Evolutionary conservation across 306 rosid genomes (phyloP).

Genomic region (Alnus rubra): DNA sequence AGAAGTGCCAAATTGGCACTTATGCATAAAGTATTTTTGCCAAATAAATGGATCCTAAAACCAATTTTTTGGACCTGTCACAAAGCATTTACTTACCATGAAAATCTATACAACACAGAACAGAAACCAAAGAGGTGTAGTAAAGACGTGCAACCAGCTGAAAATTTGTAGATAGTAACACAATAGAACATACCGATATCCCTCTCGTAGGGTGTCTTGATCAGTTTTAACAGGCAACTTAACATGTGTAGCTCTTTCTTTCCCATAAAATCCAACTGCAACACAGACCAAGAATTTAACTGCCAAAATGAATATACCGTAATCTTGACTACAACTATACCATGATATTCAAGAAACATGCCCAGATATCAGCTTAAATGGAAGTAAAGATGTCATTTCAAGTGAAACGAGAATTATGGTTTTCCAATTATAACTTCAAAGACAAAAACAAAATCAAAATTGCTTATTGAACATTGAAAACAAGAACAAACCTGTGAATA

Average conservation of each 20-base stretch:
- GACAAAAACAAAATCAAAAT: slow-evolving; percentile 5
- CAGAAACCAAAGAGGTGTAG: background rate
- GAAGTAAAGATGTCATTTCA: no score
- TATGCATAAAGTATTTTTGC: no score
- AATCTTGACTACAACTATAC: slow-evolving; percentile 12
- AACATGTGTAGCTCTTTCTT: slow-evolving; percentile 47
- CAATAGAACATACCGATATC: slow-evolving; percentile 59
- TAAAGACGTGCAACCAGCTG: background rate
- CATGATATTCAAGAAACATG: slow-evolving; percentile 5
- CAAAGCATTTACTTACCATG: background rate
- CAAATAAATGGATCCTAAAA: no score
- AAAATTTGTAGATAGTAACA: background rate
- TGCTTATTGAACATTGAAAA: background rate
- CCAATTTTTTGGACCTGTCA: no score
- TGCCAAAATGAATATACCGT: slow-evolving; percentile 9
- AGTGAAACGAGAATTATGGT: background rate
- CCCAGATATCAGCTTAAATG: slow-evolving; percentile 5
- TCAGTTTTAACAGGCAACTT: slow-evolving; percentile 84
- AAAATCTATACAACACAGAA: background rate
- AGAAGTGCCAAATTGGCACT: no score
- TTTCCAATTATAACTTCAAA: slow-evolving; percentile 10
- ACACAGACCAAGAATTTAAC: slow-evolving; percentile 22
- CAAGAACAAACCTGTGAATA: background rate
- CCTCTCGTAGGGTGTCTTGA: slow-evolving; percentile 87
- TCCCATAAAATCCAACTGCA: slow-evolving; percentile 74